These are phyloP conservation scores for Cryptococcus sp. DNA, from an alignment of 1,284 basidiomycete species.

Conservation along the genomic window DNA sequence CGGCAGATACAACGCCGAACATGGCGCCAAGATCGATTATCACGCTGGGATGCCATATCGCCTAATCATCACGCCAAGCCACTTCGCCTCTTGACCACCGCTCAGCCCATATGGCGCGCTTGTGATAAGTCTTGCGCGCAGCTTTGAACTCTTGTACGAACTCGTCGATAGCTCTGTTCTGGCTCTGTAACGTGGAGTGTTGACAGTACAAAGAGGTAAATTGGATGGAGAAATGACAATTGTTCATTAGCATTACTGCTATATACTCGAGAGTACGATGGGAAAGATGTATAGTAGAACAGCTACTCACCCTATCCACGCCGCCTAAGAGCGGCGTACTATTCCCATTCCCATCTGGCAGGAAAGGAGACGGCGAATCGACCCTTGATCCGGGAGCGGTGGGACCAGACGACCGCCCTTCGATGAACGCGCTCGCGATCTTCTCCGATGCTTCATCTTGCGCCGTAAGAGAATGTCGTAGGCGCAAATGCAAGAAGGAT, in stretches of 20 bases:
- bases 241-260: too few relatives aligned
- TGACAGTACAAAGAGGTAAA: too few relatives aligned
- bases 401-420: slow-evolving; percentile 55
- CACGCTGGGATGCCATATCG: too few relatives aligned
- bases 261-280: too few relatives aligned
- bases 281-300: too few relatives aligned
- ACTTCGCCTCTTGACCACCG: slow-evolving; percentile 81
- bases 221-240: too few relatives aligned
- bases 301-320: background rate
- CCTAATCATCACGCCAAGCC: slow-evolving; percentile 68
- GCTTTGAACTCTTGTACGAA: slow-evolving; percentile 87
- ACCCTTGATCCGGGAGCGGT: slow-evolving; percentile 36
- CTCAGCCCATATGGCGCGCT: slow-evolving; percentile 82
- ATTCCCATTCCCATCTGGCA: slow-evolving; percentile 3
- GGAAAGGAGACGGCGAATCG: slow-evolving; percentile 49
- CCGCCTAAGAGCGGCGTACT: slow-evolving; percentile 5
- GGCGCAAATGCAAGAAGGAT: slow-evolving; percentile 79
- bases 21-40: too few relatives aligned
- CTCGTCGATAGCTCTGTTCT: slow-evolving; percentile 63
- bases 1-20: too few relatives aligned
- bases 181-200: slow-evolving; percentile 25
- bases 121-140: slow-evolving; percentile 80
- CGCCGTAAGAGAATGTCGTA: slow-evolving; percentile 78
- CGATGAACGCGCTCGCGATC: slow-evolving; percentile 75
- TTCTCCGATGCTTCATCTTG: slow-evolving; percentile 86